Evolutionary conservation across 2,329 filamentous ascomycete species (phyloP).

Genomic region (Sporothrix globosa): DNA sequence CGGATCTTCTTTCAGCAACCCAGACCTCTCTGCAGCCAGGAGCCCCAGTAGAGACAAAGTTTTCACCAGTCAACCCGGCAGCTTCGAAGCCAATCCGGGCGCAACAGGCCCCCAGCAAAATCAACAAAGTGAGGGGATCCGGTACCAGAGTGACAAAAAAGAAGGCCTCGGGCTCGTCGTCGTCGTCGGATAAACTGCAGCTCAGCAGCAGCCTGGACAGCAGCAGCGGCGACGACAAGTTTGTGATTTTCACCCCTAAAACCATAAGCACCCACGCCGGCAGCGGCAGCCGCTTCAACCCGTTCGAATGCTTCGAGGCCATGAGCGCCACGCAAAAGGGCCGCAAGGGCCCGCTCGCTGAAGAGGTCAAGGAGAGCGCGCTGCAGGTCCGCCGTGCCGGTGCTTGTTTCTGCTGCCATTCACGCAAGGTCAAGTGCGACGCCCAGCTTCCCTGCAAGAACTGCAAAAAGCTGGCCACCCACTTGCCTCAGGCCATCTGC

Average conservation of each 20-base stretch:
- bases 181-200: slow-evolving; percentile 30
- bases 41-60: not conserved
- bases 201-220: slow-evolving; percentile 31
- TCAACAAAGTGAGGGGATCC: slow-evolving; percentile 50
- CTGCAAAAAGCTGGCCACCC: slow-evolving; percentile 56
- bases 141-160: slow-evolving; percentile 51
- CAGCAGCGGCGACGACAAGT: slow-evolving; percentile 48
- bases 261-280: slow-evolving; percentile 57
- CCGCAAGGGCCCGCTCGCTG: slow-evolving; percentile 59
- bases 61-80: not conserved
- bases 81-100: slow-evolving; percentile 29
- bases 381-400: slow-evolving; percentile 58
- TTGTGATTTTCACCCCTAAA: slow-evolving; percentile 60
- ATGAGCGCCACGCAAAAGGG: slow-evolving; percentile 58
- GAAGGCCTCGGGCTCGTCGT: slow-evolving; percentile 40
- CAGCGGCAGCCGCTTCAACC: slow-evolving; percentile 48
- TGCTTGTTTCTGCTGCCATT: slow-evolving; percentile 63
- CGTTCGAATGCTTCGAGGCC: slow-evolving; percentile 59
- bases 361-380: slow-evolving; percentile 59
- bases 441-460: slow-evolving; percentile 59
- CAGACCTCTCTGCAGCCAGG: not conserved
- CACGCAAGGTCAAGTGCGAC: slow-evolving; percentile 62
- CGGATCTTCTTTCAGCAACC: not conserved
- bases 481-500: slow-evolving; percentile 59
- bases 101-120: slow-evolving; percentile 38